Evolutionary conservation across 352 stramenopile genomes (phyloP), one percentile per base, ranked within the genome.

Genomic region (Globisporangium yorkense): DNA sequence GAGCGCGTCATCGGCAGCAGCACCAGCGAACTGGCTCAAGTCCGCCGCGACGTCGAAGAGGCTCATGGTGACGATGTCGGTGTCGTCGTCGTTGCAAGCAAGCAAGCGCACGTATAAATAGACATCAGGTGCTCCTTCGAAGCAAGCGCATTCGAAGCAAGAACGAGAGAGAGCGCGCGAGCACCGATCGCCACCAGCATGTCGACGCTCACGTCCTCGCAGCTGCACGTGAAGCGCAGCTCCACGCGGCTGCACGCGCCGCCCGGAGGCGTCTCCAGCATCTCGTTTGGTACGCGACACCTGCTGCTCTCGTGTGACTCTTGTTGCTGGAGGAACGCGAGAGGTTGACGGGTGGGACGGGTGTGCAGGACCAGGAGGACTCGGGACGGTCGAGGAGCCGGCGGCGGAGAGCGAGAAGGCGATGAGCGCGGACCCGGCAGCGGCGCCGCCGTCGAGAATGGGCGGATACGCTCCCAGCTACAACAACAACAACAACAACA

Each of bases 131-230:
- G 24, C 24, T 27, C 24, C 24, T 27, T 27, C 24, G 24, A 27
- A 27, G 24, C 24, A 27, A 27, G 24, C 24, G 24, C 24, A 27
- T 27, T 27, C 24, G 24, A 27, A 27, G 24, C 24, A 27, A 27
- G 24, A 1, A 27, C 24, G 18, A 18, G 45, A 31, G 44, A 5
- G 24, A 31, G 24, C 24, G 24, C 24, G 24, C 24, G 24, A 50
- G 45, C 45, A 15, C 20, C 15, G n/a, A 27, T 31, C 10, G 41
- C 15, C 35, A 18, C 24, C 3, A 59, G n/a, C 16, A 92, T 92
- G 82, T 89, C 82, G 54, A 89, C 82, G 61, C 72, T 92, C 49
- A 92, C 77, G 56, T 92, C 82, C 20, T 73, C 82, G 43, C 70
- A 92, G 61, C 63, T 92, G 44, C 67, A 86, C 59, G 70, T 92